Evolutionary conservation across 2,329 filamentous ascomycete species (phyloP).

Genomic region (Magnaporthiopsis incrustans): DNA sequence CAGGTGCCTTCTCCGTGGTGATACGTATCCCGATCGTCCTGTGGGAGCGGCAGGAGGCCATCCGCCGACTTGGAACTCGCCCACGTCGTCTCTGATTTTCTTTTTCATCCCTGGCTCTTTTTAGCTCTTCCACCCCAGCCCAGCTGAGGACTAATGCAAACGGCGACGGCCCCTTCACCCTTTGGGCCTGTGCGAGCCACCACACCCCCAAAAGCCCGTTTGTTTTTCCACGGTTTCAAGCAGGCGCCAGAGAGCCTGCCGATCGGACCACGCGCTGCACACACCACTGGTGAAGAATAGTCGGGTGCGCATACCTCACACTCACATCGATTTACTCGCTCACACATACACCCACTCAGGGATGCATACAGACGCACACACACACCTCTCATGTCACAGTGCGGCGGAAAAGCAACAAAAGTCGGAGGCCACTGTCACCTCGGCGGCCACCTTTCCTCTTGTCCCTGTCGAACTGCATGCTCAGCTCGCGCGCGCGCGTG

Average conservation of each 20-base stretch:
- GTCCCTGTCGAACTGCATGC: not conserved
- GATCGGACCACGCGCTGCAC: not conserved
- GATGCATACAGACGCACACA: not conserved
- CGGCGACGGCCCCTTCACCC: no score
- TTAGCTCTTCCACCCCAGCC: not conserved
- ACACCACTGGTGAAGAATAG: not conserved
- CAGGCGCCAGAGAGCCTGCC: not conserved
- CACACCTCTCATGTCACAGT: not conserved
- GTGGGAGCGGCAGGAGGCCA: not conserved
- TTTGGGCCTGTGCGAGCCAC: not conserved
- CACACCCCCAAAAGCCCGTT: not conserved
- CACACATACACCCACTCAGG: not conserved
- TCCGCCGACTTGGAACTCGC: not conserved
- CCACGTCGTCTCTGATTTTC: not conserved
- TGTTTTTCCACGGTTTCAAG: not conserved
- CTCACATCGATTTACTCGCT: no score
- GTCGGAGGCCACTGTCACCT: not conserved
- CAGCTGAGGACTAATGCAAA: not conserved
- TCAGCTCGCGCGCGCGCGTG: not conserved
- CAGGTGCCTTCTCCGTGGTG: not conserved
- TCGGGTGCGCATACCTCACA: not conserved
- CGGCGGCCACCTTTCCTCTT: not conserved
- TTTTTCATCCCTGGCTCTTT: not conserved
- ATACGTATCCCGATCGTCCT: not conserved
- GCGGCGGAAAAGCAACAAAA: not conserved